Evolutionary conservation across 78 protist genomes (phyloP).

Genomic region (Corallochytrium limacisporum): DNA sequence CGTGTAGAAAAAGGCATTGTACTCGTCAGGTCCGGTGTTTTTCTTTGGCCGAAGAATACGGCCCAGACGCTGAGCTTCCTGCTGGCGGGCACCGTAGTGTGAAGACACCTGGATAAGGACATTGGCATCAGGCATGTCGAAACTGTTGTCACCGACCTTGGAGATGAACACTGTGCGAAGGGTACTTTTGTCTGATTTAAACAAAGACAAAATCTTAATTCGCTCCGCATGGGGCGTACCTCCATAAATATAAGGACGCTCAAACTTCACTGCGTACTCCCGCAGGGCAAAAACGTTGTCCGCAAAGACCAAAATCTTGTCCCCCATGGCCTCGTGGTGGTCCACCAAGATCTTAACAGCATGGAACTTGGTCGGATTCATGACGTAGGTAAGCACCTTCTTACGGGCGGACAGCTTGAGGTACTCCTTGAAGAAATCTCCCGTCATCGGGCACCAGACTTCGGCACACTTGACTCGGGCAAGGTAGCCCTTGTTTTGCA

Average conservation of each 20-base stretch:
- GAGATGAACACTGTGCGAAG: conserved; percentile 58
- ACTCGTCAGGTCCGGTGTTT: conserved; percentile 12
- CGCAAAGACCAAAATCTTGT: neutral
- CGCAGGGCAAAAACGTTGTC: conserved; percentile 43
- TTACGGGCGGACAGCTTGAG: neutral
- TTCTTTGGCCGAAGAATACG: conserved; percentile 85
- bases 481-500: conserved; percentile 35
- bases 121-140: conserved; percentile 93
- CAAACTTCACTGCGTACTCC: conserved; percentile 52
- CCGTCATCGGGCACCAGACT: conserved; percentile 6
- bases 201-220: conserved; percentile 25
- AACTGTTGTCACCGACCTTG: conserved; percentile 89
- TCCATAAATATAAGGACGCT: conserved; percentile 53
- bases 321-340: neutral
- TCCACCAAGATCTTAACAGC: neutral
- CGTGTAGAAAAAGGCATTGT: conserved; percentile 94
- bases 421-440: neutral
- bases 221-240: conserved; percentile 59
- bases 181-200: conserved; percentile 18
- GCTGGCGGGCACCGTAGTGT: conserved; percentile 85
- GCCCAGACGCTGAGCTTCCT: conserved; percentile 99
- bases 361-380: neutral
- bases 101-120: conserved; percentile 91
- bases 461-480: neutral
- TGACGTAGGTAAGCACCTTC: neutral